A percentile compares a stretch with the other conserved stretches of the same genome.
These are phyloP conservation scores for Lithospermum erythrorhizon DNA, from an alignment of 257 asterid genomes.

Conservation along the genomic window DNA sequence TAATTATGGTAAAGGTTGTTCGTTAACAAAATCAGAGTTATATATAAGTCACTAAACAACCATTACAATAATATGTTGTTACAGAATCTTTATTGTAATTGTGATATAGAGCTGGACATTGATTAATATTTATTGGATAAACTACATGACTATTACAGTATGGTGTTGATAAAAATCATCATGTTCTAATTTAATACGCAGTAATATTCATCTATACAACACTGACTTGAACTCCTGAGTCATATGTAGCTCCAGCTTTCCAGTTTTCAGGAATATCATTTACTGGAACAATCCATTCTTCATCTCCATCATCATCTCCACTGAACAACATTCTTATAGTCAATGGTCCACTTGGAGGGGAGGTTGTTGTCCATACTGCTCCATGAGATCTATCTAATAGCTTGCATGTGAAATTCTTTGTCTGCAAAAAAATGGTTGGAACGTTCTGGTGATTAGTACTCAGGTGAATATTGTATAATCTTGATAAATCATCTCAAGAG, in stretches of 20 bases:
- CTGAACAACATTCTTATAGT: conserved; percentile 65
- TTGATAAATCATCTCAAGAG: too few relatives aligned
- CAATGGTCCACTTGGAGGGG: conserved; percentile 66
- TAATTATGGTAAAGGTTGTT: too few relatives aligned
- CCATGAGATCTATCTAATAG: conserved; percentile 54
- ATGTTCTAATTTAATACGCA: too few relatives aligned
- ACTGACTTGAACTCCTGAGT: conserved; percentile 66
- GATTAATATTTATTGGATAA: too few relatives aligned
- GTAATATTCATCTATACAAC: neutral
- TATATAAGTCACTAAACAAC: too few relatives aligned
- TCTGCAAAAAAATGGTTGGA: conserved; percentile 27
- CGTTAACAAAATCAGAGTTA: too few relatives aligned
- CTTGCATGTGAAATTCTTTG: conserved; percentile 48
- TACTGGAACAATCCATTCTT: conserved; percentile 55
- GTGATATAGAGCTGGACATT: too few relatives aligned
- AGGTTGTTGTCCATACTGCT: conserved; percentile 62
- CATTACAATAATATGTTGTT: too few relatives aligned
- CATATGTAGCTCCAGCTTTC: conserved; percentile 62
- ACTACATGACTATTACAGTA: too few relatives aligned
- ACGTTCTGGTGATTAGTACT: neutral
- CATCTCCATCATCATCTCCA: conserved; percentile 43
- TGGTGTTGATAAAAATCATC: too few relatives aligned
- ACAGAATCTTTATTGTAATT: too few relatives aligned
- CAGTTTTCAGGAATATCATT: conserved; percentile 59
- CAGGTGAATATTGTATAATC: too few relatives aligned